Evolutionary conservation across 1,139 yeast genomes (phyloP), one percentile per base, ranked within the genome.

Genomic region (Ashbya aceris): DNA sequence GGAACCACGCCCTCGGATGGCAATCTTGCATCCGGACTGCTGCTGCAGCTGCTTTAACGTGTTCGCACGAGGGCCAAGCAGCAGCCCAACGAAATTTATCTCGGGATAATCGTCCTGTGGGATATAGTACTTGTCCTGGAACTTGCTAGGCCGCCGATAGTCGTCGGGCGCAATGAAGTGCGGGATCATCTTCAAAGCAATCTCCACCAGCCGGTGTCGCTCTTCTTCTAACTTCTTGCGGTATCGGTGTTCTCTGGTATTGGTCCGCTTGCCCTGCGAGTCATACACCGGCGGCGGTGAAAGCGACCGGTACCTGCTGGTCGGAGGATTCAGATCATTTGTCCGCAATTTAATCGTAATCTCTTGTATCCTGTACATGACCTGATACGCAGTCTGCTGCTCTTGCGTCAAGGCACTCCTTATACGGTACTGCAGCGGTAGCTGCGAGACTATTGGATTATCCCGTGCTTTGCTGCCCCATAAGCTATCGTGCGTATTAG

Each of bases 281-380:
- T 93, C 97, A 61, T 91, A 93, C 48, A 76, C 77, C 1, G 98
- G 98, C 6, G 96, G 91, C 0, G 98, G 97, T 4, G 96, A 84
- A 0, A 91, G 89, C 1, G 93, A 86, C 49, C 87, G 61, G 14
- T 55, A 55, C 9, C 51, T 59, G 50, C 54, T 53, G 8, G 44
- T 49, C 2, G 68, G 67, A 1, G 66, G 64, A 7, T 47, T 49
- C 4, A 64, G 45, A 36, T 74, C 77, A 37, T 69, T 67, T 17
- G 70, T 68, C 23, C 73, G 67, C 33, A 83, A 68, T 49, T 74
- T 75, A n/a, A 77, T 68, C 1, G 76, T 68, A 41, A 89, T 79
- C 59, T 91, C 97, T 51, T 85, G 89, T 31, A 89, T 77, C 43
- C 97, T 68, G 52, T 79, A 76, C 48, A 76, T 69, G 39, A 79